Evolutionary conservation across 2,329 filamentous ascomycete species (phyloP).

Genomic region (Chaetothyriales sp.): DNA sequence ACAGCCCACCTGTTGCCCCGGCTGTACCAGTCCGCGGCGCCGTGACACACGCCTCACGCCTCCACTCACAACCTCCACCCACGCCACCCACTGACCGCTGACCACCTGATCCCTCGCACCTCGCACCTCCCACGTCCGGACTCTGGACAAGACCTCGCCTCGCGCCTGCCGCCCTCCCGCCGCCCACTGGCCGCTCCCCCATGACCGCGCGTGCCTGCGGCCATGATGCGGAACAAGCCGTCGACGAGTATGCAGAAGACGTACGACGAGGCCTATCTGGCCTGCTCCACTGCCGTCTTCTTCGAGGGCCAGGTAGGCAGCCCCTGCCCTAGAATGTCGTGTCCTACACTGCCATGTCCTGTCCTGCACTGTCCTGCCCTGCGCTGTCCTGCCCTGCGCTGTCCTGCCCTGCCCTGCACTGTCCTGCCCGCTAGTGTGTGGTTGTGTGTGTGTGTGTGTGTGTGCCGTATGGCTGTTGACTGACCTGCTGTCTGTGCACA

Average conservation of each 20-base stretch:
- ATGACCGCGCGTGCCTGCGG: neutral
- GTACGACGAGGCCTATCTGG: slow-evolving; percentile 91
- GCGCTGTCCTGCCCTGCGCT: neutral
- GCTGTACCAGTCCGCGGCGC: too few species aligned
- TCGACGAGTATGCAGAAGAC: slow-evolving; percentile 81
- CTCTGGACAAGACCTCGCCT: neutral
- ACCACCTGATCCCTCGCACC: too few species aligned
- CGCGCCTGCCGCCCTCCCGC: neutral
- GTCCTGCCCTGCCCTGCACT: neutral
- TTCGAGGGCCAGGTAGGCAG: slow-evolving; percentile 71
- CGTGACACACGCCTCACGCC: too few species aligned
- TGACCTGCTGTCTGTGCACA: slow-evolving; percentile 29
- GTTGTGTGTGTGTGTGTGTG: too few species aligned
- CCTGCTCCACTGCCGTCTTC: slow-evolving; percentile 89
- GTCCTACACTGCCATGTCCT: neutral
- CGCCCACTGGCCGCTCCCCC: neutral
- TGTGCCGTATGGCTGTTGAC: neutral
- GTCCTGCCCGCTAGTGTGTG: too few species aligned
- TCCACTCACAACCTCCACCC: neutral
- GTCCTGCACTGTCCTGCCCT: too few species aligned
- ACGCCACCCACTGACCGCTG: neutral
- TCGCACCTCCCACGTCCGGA: too few species aligned
- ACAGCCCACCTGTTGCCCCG: neutral
- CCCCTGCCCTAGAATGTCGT: neutral
- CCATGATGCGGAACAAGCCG: slow-evolving; percentile 43